Evolutionary conservation across 257 asterid genomes (phyloP), one percentile per base, ranked within the genome.

Genomic region (Solanum rostratum): DNA sequence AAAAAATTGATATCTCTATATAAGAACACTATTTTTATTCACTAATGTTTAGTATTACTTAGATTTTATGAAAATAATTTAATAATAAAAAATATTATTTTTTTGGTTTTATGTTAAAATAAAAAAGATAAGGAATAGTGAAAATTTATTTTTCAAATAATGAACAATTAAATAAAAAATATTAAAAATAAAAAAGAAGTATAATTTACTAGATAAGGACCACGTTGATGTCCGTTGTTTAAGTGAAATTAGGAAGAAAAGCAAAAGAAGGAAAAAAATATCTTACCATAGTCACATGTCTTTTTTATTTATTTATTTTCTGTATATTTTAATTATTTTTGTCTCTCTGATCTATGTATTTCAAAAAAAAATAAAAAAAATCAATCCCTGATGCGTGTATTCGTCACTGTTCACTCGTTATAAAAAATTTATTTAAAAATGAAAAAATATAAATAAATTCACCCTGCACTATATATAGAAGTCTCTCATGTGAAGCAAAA

Each of bases 231-330:
- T 54, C 19, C 24, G 45, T 41, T 81, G 63, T 52, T 57, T 85
- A 78, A 13, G 82, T 84, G 83, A 6, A 41, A 85, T 88, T 81
- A 86, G 81, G 54, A 50, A 16, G 84, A 86, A 71, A 87, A 33
- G 37, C 37, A 10, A 22, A 10, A 5, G 37, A 62, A 62, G 19
- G 13, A 59, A 59, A 62, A 9, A 62, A 62, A 62, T 12, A 89
- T 88, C 88, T 88, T 89, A 85, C 82, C 81, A 37, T 78, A 41
- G 57, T 83, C 97, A 92, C 95, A 94, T 94, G 95, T 91, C 86
- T 89, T 84, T 20, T 52, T 81, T 63, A 11, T 63, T 87, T 33
- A 33, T 3, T 3, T 33, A 2, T 33, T 33, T 33, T 5, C 37
- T 33, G 37, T 33, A 33, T 33, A 33, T 33, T 33, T 33, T 33